phyloP scores from a whole-genome alignment of 176 grass and related monocot species.

The Puya raimondii region DNA sequence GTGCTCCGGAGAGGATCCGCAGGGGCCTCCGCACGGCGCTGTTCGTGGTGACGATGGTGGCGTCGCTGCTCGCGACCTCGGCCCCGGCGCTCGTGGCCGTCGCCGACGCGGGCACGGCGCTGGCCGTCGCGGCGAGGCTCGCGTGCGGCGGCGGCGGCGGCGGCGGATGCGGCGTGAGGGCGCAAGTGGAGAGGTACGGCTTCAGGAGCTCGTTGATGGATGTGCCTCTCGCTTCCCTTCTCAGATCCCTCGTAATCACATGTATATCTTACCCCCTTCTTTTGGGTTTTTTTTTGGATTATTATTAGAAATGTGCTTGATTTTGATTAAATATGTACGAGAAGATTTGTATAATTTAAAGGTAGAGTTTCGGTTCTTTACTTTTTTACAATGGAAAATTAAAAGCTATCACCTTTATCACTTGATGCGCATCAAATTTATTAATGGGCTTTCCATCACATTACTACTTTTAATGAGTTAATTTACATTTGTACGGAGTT shows the following conservation, averaged over 20 bases:
- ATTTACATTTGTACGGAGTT: no score
- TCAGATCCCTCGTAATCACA: conserved; percentile 71
- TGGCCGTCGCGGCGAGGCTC: conserved; percentile 48
- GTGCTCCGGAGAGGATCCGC: conserved; percentile 46
- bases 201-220: conserved; percentile 80
- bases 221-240: conserved; percentile 66
- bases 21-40: conserved; percentile 49
- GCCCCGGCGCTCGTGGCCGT: conserved; percentile 66
- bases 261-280: conserved; percentile 32
- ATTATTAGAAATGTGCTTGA: not conserved
- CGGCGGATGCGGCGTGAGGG: conserved; percentile 30
- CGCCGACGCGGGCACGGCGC: conserved; percentile 47
- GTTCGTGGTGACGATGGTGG: conserved; percentile 67
- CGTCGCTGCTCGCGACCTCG: conserved; percentile 67
- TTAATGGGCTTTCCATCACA: no score
- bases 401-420: no score
- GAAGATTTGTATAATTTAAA: no score
- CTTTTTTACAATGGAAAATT: no score
- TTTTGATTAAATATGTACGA: not conserved
- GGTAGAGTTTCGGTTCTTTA: no score
- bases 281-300: not conserved
- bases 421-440: no score
- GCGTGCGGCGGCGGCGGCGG: conserved; percentile 41
- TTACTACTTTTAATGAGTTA: no score
- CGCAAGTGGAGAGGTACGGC: conserved; percentile 35